phyloP scores from a whole-genome alignment of 2,329 filamentous ascomycete species.

The Fusarium tanahbumbuense region DNA sequence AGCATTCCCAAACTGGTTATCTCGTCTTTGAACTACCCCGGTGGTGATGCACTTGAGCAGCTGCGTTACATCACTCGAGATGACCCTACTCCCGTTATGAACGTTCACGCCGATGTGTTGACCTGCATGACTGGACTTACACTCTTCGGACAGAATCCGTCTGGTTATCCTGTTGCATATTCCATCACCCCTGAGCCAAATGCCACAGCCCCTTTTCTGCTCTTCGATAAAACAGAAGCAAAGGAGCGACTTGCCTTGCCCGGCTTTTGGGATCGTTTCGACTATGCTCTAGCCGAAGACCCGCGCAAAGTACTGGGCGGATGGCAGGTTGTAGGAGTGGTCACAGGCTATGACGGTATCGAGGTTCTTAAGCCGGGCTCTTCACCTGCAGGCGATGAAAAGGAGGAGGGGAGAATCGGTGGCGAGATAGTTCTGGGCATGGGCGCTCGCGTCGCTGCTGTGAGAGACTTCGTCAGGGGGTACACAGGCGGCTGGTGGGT shows the following conservation, averaged over 20 bases:
- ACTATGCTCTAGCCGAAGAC: conserved; percentile 71
- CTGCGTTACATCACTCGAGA: conserved; percentile 55
- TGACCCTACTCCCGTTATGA: conserved; percentile 46
- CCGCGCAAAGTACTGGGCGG: conserved; percentile 58
- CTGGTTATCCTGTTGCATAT: conserved; percentile 52
- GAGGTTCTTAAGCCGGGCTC: conserved; percentile 66
- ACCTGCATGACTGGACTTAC: conserved; percentile 79
- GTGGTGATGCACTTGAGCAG: conserved; percentile 78
- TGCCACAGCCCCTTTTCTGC: conserved; percentile 45
- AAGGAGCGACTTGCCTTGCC: conserved; percentile 55
- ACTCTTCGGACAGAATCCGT: conserved; percentile 68
- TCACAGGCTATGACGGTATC: conserved; percentile 69
- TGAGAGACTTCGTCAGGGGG: conserved; percentile 57
- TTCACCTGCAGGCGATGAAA: conserved; percentile 5
- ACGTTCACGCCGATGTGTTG: conserved; percentile 72
- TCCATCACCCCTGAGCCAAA: conserved; percentile 24
- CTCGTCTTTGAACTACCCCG: conserved; percentile 93
- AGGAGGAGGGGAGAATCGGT: conserved; percentile 19
- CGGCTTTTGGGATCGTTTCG: conserved; percentile 71
- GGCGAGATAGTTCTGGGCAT: conserved; percentile 57
- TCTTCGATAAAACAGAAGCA: conserved; percentile 73
- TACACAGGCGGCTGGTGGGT: conserved; percentile 72
- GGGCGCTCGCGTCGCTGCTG: conserved; percentile 54
- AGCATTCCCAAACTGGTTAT: conserved; percentile 78
- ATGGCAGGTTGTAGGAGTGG: conserved; percentile 68